Evolutionary conservation across 257 asterid species (phyloP).

Genomic region (Fraxinus quadrangulata): DNA sequence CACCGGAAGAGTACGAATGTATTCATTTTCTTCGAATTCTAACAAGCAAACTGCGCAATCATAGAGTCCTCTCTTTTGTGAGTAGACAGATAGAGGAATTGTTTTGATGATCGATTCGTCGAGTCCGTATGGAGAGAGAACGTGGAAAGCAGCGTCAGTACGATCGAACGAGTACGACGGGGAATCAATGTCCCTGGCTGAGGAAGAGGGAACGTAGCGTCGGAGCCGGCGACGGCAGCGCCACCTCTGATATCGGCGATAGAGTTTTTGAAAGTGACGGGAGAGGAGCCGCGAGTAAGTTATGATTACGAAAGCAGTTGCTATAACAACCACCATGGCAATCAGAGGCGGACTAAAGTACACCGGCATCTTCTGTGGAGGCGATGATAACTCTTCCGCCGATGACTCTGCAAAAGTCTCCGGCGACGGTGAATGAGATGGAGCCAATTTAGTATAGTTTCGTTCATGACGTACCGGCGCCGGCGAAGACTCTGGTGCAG

Average conservation of each 20-base stretch:
- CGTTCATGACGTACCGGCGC: no score
- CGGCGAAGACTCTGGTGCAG: neutral
- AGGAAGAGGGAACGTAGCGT: constrained; percentile 61
- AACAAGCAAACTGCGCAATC: constrained; percentile 90
- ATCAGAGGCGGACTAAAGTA: constrained; percentile 93
- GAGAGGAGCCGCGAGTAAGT: constrained; percentile 86
- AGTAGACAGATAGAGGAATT: constrained; percentile 72
- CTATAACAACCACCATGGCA: constrained; percentile 83
- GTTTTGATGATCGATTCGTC: constrained; percentile 79
- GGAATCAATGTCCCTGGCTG: constrained; percentile 78
- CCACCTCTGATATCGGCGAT: constrained; percentile 75
- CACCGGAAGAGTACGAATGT: constrained; percentile 86
- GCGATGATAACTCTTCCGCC: constrained; percentile 29
- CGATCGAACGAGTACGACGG: constrained; percentile 72
- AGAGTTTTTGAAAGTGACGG: constrained; percentile 58
- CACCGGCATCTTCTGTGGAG: constrained; percentile 63
- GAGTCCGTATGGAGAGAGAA: constrained; percentile 83
- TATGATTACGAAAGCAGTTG: constrained; percentile 78
- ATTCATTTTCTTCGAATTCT: constrained; percentile 79
- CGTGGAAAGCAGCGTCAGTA: constrained; percentile 61
- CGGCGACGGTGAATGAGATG: constrained; percentile 27
- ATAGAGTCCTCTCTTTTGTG: constrained; percentile 50
- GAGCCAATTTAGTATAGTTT: no score
- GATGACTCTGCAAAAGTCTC: constrained; percentile 13
- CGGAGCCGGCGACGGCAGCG: constrained; percentile 36